Base-by-base conservation (phyloP, 345 rosid genomes). In the Litchi chinensis region DNA sequence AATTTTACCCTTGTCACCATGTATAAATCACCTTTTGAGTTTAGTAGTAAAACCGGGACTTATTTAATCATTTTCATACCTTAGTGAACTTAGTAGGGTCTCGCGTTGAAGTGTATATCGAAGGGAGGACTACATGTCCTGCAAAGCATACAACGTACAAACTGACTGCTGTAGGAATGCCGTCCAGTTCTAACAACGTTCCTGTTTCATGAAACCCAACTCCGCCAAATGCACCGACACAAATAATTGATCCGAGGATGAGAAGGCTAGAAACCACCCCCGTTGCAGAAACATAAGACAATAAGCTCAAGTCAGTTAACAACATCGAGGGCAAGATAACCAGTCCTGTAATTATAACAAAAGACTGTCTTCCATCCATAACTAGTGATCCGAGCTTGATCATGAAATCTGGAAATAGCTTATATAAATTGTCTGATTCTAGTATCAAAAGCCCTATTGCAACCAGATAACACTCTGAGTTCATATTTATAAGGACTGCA, bases 381-480 rank as follows among this genome's bases (percentile, higher is more conserved):
- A 43, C n/a, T 5, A 62, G 76, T 19, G 57, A 60, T 6, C 60
- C 76, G 4, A 76, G 0, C 0, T 18, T 48, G 71, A 79, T 24
- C 13, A 68, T 50, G 15, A 71, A 68, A 1, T 76, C 28, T 4
- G 83, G 80, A 21, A 80, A 80, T 24, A 76, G 41, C 67, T 80
- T 80, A 50, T 76, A 67, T 26, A 80, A 62, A 65, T 76, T 80
- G 26, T 80, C 83, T 3, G 76, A 76, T 71, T 80, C 80, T 39
- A 80, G 32, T 63, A 80, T 76, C 65, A 80, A 41, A 57, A 80
- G 64, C 13, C 71, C 79, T 11, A 43, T 28, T 10, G 83, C 70
- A 24, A 76, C 79, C 62, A 70, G 19, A 56, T 75, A 80, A 0
- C 71, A 70, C 43, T 80, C 77, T 13, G 64, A 13, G 66, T 64